These are phyloP conservation scores for Starmera caribaea DNA, from an alignment of 805 yeast species.

Conservation along the genomic window DNA sequence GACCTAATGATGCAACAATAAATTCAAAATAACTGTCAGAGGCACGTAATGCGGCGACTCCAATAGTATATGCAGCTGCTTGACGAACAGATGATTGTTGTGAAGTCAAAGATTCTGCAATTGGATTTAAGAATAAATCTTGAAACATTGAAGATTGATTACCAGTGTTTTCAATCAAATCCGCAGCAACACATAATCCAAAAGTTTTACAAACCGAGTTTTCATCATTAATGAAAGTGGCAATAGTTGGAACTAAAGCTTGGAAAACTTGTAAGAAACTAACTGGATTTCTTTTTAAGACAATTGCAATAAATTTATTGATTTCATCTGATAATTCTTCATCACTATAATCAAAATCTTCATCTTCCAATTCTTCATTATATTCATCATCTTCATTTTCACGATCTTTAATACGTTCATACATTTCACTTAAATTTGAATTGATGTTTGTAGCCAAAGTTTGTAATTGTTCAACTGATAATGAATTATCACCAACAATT, in stretches of 20 bases:
- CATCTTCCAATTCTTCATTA: constrained; percentile 80
- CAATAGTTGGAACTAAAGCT: constrained; percentile 49
- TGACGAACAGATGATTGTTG: constrained; percentile 71
- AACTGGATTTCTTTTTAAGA: constrained; percentile 54
- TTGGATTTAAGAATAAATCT: constrained; percentile 51
- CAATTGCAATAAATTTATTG: constrained; percentile 59
- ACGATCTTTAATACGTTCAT: constrained; percentile 61
- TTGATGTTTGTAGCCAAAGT: constrained; percentile 51
- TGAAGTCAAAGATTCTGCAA: constrained; percentile 58
- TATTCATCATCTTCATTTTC: constrained; percentile 77
- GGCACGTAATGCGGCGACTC: constrained; percentile 79
- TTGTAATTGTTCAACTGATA: constrained; percentile 44
- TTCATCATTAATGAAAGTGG: constrained; percentile 52
- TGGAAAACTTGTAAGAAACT: constrained; percentile 60
- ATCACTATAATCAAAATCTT: constrained; percentile 74
- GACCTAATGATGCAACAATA: constrained; percentile 60
- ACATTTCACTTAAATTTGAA: constrained; percentile 54
- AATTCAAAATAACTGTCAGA: constrained; percentile 53
- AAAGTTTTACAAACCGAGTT: constrained; percentile 63
- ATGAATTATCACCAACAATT: constrained; percentile 54
- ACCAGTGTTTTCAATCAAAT: constrained; percentile 74
- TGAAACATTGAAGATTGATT: constrained; percentile 53
- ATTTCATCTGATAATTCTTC: constrained; percentile 86
- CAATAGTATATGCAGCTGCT: constrained; percentile 77
- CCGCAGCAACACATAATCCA: constrained; percentile 74